Evolutionary conservation across 108 stramenopile species (phyloP).

Genomic region (Schizochytrium sp.): DNA sequence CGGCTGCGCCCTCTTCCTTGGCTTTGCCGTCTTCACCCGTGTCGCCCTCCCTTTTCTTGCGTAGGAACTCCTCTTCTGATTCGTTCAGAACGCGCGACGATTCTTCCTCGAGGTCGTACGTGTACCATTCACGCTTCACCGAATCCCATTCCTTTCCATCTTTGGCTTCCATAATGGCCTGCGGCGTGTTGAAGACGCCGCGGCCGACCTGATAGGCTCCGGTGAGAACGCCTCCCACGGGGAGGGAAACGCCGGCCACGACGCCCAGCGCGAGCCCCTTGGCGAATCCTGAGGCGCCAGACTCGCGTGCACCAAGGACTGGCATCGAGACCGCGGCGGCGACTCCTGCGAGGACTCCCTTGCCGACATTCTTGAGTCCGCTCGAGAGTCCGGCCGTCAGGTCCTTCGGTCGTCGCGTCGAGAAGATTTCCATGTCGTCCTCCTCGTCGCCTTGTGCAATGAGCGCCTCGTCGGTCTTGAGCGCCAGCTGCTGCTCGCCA

Average conservation of each 20-base stretch:
- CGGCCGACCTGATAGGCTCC: conserved; percentile 22
- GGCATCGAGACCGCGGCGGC: conserved; percentile 20
- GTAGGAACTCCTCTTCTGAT: conserved; percentile 25
- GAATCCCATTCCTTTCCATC: conserved; percentile 22
- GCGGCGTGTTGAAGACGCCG: conserved; percentile 21
- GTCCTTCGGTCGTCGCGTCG: not conserved
- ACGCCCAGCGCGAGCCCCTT: conserved; percentile 25
- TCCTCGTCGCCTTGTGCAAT: not conserved
- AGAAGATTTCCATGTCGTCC: not conserved
- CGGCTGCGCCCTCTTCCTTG: not conserved
- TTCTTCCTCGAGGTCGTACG: conserved; percentile 29
- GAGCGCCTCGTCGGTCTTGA: too few relatives aligned
- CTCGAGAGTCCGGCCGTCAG: not conserved
- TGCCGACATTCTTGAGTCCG: conserved; percentile 15
- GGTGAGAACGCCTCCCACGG: conserved; percentile 13
- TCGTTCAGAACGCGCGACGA: not conserved
- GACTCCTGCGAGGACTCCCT: not conserved
- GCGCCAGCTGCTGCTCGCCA: too few relatives aligned
- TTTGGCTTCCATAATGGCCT: not conserved
- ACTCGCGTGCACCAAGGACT: not conserved
- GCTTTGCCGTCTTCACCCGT: not conserved
- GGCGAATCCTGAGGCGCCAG: conserved; percentile 8
- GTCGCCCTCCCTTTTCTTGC: not conserved
- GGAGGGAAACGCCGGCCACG: conserved; percentile 25
- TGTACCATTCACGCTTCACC: not conserved